phyloP scores from a whole-genome alignment of 306 rosid genomes.

The Crotalaria pallida region DNA sequence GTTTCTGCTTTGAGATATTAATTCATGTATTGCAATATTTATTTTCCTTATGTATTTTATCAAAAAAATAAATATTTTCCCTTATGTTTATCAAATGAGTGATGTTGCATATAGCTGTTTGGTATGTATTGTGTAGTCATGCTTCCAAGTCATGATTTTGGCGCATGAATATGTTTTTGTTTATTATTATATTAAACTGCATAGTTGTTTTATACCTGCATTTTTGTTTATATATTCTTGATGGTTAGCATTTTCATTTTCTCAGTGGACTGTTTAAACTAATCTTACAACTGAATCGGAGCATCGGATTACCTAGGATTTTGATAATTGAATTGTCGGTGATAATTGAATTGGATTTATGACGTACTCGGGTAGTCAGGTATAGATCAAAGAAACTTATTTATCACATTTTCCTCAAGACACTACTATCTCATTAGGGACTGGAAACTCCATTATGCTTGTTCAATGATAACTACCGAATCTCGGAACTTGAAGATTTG shows the following conservation, averaged over 20 bases:
- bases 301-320: background rate
- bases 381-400: background rate
- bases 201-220: background rate
- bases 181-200: background rate
- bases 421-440: too few relatives aligned
- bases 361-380: background rate
- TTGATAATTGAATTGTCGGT: background rate
- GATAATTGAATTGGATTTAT: background rate
- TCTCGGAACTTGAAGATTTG: background rate
- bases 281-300: background rate
- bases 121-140: slow-evolving; percentile 43
- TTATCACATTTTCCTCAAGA: background rate
- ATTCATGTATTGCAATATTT: too few relatives aligned
- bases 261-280: background rate
- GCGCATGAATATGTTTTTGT: background rate
- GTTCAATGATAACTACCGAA: background rate
- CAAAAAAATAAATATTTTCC: too few relatives aligned
- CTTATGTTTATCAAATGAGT: slow-evolving; percentile 98
- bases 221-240: slow-evolving; percentile 2
- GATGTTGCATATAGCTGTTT: slow-evolving; percentile 76
- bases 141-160: slow-evolving; percentile 8
- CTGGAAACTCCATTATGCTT: slow-evolving; percentile 9
- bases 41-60: too few relatives aligned
- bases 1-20: too few relatives aligned
- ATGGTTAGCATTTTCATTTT: slow-evolving; percentile 9